These are phyloP conservation scores for Melanomma pulvis-pyrius DNA, from an alignment of 495 filamentous ascomycete genomes.

Conservation along the genomic window DNA sequence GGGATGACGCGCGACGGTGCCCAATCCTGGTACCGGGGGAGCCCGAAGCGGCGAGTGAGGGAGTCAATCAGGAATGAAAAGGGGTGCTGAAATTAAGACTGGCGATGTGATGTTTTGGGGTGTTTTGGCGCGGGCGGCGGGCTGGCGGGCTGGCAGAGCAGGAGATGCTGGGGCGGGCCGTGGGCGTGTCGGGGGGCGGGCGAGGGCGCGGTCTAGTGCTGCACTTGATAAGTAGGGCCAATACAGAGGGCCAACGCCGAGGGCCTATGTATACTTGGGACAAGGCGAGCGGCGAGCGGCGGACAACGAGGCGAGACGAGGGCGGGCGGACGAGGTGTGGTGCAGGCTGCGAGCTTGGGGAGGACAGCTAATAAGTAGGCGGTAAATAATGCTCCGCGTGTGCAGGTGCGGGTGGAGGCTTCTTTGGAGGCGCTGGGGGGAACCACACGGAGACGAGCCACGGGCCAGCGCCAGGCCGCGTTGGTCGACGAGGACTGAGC, in stretches of 20 bases:
- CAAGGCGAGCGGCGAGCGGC: not conserved
- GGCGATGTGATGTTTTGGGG: constrained; percentile 17
- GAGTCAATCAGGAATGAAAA: constrained; percentile 8
- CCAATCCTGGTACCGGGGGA: constrained; percentile 18
- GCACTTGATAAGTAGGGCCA: too few relatives aligned
- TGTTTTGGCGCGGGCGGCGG: not conserved
- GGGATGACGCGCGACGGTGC: constrained; percentile 17
- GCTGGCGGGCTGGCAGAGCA: not conserved
- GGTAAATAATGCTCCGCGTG: constrained; percentile 1
- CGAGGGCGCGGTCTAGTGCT: too few relatives aligned
- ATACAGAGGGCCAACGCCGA: too few relatives aligned
- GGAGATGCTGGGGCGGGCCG: not conserved
- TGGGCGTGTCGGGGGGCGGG: too few relatives aligned
- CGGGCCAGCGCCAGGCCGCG: not conserved
- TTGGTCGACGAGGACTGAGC: not conserved
- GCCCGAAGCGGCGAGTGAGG: not conserved
- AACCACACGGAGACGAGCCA: not conserved
- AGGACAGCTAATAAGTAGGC: not conserved
- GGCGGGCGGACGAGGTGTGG: not conserved
- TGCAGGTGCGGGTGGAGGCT: constrained; percentile 22
- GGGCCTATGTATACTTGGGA: too few relatives aligned
- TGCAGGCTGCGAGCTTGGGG: not conserved
- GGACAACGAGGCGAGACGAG: not conserved
- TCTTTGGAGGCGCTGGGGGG: not conserved
- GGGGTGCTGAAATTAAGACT: constrained; percentile 24